These are phyloP conservation scores for Globisporangium sylvaticum DNA, from an alignment of 352 stramenopile genomes.

Conservation along the genomic window DNA sequence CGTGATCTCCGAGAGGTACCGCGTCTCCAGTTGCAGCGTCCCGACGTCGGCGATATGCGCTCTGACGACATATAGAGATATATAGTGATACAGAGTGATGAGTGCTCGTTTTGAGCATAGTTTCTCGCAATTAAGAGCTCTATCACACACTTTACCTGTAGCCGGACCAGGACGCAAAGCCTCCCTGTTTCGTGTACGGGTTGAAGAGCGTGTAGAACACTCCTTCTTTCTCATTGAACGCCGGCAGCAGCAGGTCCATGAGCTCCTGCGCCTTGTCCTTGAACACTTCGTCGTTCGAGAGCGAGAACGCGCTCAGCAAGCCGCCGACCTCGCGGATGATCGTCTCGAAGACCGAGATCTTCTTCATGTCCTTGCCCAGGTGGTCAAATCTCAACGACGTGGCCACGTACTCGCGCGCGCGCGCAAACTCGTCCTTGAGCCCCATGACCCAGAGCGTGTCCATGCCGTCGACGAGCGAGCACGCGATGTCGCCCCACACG, in stretches of 20 bases:
- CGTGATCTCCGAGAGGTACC: conserved; percentile 78
- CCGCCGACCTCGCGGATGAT: conserved; percentile 98
- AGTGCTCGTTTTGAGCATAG: not conserved
- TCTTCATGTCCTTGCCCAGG: conserved; percentile 44
- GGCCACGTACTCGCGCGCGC: conserved; percentile 86
- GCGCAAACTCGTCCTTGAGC: conserved; percentile 89
- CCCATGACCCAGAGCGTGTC: conserved; percentile 98
- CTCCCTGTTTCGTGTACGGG: conserved; percentile 56
- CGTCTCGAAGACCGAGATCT: conserved; percentile 97
- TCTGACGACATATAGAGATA: conserved; percentile 15
- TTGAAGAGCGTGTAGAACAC: conserved; percentile 91
- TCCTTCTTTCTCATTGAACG: conserved; percentile 88
- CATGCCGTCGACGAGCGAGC: conserved; percentile 92
- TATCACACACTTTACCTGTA: conserved; percentile 25
- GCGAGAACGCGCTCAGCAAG: conserved; percentile 93
- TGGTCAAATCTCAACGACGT: conserved; percentile 80
- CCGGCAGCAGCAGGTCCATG: conserved; percentile 83
- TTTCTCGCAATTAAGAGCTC: not conserved
- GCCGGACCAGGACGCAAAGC: conserved; percentile 34
- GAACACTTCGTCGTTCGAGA: conserved; percentile 86
- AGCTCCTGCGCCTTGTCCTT: conserved; percentile 92
- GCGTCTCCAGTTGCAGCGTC: conserved; percentile 81
- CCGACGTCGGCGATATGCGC: conserved; percentile 79
- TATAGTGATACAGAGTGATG: not conserved
- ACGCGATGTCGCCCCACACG: conserved; percentile 88